Base-by-base conservation (phyloP, 148 eudicot genomes). In the Rhododendron simsii region DNA sequence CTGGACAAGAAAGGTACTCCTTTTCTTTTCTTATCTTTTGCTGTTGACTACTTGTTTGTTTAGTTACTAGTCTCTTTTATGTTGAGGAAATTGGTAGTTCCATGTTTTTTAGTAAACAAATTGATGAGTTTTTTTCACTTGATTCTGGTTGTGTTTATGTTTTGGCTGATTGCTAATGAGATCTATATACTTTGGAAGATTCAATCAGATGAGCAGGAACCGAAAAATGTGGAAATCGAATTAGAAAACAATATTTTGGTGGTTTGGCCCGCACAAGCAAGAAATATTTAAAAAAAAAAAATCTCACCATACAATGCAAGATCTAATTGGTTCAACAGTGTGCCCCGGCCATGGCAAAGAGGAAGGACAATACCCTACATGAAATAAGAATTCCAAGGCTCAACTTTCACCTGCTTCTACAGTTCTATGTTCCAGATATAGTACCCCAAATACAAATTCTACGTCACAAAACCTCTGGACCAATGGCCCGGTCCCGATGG, bases 1-100 rank as follows among this genome's bases (percentile, higher is more conserved):
- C 91, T 26, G 89, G 91, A 37, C 91, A 89, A 83, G 91, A 89
- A 84, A 87, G 89, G 91, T 89, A 61, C 23, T n/a, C 10, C n/a
- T 7, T 9, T 9, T 26, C 12, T 48, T 47, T 3, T 30, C 73
- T 26, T 67, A 11, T 7, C 28, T 67, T 67, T n/a, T 3, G 33
- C 13, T 10, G 4, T 65, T 65, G 45, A 41, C 8, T 13, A 65
- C 73, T 10, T 26, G 33, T 65, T 63, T 23, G 71, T n/a, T 65
- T 65, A 20, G 30, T 10, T 65, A 9, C 4, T 59, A 14, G 67
- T 6, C 9, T 21, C n/a, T 61, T n/a, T 63, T 23, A 41, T 2
- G 71, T 65, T 65, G 74, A 67, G 74, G 33, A n/a, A 11, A 67
- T 41, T 41, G 44, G 44, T 5, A 41, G 44, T 41, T 41, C 44